phyloP scores from a whole-genome alignment of 179 eudicot genomes.

The Beta macrorhiza region DNA sequence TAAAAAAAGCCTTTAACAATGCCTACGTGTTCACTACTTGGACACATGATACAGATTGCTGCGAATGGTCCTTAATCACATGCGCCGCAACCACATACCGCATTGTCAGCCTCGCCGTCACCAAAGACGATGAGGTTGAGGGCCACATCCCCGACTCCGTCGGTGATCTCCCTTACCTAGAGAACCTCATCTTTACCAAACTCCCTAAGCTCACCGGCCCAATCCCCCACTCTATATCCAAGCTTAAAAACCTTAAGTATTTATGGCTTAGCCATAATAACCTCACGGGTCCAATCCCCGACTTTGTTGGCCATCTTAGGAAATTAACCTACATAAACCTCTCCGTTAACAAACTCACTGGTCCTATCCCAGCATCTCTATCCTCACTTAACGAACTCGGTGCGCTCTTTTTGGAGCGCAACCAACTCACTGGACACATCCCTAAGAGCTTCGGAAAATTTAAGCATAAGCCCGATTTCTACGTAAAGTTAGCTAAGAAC shows the following conservation, averaged over 20 bases:
- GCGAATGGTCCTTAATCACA: constrained; percentile 34
- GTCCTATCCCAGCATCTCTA: constrained; percentile 51
- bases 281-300: constrained; percentile 43
- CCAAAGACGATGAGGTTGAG: constrained; percentile 20
- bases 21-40: constrained; percentile 30
- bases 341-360: constrained; percentile 46
- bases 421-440: constrained; percentile 47
- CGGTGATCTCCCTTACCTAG: constrained; percentile 49
- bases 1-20: constrained; percentile 28
- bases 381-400: constrained; percentile 32
- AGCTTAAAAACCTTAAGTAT: constrained; percentile 25
- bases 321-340: constrained; percentile 34
- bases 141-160: constrained; percentile 46
- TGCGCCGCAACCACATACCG: constrained; percentile 48
- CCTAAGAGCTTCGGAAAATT: constrained; percentile 46
- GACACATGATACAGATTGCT: constrained; percentile 40
- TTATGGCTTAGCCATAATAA: constrained; percentile 27
- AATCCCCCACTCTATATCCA: constrained; percentile 36
- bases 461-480: constrained; percentile 12
- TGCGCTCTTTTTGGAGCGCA: constrained; percentile 35
- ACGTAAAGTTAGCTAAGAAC: constrained; percentile 29
- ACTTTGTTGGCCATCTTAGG: constrained; percentile 34
- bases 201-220: constrained; percentile 40
- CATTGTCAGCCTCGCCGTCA: constrained; percentile 29
- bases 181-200: constrained; percentile 17